Evolutionary conservation across 257 asterid genomes (phyloP), one percentile per base, ranked within the genome.

Genomic region (Capsicum baccatum): DNA sequence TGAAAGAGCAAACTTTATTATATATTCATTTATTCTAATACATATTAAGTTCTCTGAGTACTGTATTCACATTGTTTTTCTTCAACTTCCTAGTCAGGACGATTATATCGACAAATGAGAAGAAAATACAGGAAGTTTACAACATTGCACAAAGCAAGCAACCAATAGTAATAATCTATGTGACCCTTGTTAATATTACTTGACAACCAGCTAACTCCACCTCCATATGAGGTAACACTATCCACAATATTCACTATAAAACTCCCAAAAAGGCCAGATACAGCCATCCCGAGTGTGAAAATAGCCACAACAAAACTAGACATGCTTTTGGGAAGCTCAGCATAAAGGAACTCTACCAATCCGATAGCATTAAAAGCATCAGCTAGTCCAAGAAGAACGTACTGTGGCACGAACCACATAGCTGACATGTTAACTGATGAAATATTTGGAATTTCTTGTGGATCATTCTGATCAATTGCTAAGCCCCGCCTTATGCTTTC

Each of bases 261-360:
- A 68, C 84, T 83, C 52, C 85, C 89, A 8, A 80, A 35, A 44
- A 76, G 10, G 67, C 79, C 62, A 54, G 88, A 64, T 8, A 83
- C 55, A 54, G 86, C 85, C 84, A 70, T 44, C 60, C 82, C 86
- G 12, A 86, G 62, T 37, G 80, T 26, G 68, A 37, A 83, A 19
- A 86, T 37, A n/a, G 85, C 89, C 8, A 83, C 80, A 21, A 82
- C 89, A 83, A 83, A 59, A 70, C 87, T 86, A 14, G 89, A 79
- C 89, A 86, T 86, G 26, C 70, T 79, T 80, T 69, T 83, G 0
- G 86, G 89, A 15, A 86, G 78, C 37, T 83, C 83, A 8, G 86
- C n/a, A 71, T 83, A 83, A 39, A 78, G 82, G 85, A 79, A 86
- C 50, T 86, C 80, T 59, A 83, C 81, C 79, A 59, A 76, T 16